Conservation (phyloP, 2,329 filamentous ascomycete species). For the Coniosporium tulheliwenetii region DNA sequence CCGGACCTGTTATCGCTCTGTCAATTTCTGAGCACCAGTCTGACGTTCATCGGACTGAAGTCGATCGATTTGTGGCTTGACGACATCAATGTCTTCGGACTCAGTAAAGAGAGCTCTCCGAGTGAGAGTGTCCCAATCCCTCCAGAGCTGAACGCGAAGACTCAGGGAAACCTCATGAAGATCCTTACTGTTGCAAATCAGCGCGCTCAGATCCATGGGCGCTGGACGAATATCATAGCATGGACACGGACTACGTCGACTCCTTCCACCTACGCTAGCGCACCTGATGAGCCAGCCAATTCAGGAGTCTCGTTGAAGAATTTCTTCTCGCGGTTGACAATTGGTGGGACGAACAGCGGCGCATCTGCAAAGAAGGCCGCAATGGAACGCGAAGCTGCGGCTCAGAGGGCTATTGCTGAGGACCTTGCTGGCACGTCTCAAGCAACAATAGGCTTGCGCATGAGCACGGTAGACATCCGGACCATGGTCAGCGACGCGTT, state of each 20-base stretch:
- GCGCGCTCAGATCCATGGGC: slow-evolving; percentile 81
- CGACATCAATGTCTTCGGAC: slow-evolving; percentile 61
- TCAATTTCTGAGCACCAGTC: slow-evolving; percentile 84
- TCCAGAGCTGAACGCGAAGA: slow-evolving; percentile 63
- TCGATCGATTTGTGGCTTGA: slow-evolving; percentile 84
- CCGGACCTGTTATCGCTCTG: slow-evolving; percentile 75
- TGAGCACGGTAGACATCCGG: slow-evolving; percentile 68
- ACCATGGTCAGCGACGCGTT: slow-evolving; percentile 61
- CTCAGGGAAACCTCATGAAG: slow-evolving; percentile 79
- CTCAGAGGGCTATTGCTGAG: slow-evolving; percentile 48
- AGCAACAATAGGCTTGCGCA: slow-evolving; percentile 74
- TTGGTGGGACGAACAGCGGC: slow-evolving; percentile 22
- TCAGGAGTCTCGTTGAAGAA: slow-evolving; percentile 42
- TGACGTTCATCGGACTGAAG: slow-evolving; percentile 87
- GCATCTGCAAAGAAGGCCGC: slow-evolving; percentile 36
- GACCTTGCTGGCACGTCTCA: slow-evolving; percentile 56
- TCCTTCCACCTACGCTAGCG: no score
- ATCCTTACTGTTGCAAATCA: slow-evolving; percentile 67
- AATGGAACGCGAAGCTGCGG: slow-evolving; percentile 45
- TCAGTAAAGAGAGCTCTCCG: slow-evolving; percentile 77
- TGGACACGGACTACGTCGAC: slow-evolving; percentile 32
- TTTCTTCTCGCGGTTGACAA: slow-evolving; percentile 58
- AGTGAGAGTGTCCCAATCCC: slow-evolving; percentile 59
- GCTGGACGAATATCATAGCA: slow-evolving; percentile 73
- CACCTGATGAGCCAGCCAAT: background rate